Base-by-base conservation (phyloP, 1,284 basidiomycete genomes). In the Tylopilus sp. region DNA sequence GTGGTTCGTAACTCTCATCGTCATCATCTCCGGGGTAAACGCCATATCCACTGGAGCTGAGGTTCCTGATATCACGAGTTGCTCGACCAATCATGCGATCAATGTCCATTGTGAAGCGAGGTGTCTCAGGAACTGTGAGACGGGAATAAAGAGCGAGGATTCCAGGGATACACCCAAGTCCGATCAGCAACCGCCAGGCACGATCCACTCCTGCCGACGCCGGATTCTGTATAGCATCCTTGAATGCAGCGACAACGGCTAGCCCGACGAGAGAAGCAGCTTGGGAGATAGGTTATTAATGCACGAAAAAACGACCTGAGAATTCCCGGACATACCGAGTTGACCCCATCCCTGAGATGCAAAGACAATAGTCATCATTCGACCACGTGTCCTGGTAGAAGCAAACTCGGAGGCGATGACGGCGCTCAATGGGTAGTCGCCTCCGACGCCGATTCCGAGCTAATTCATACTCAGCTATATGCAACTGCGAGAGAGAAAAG, bases 51-150 rank as follows among this genome's bases (percentile, higher is more conserved):
- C 72, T 73, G 33, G 78, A 80, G 51, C 78, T 74, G 55, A 89
- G 76, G 24, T 81, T 83, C 55, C 79, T 73, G 58, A 86, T 86
- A 70, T 89, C 87, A 65, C 80, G 79, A 16, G 82, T 71, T 24
- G 87, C 88, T 70, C 86, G 84, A 68, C 83, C 79, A 66, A 90
- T 80, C 73, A 89, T 86, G 61, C 87, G 84, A 76, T 90, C 87
- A 63, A 91, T 80, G 73, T 91, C 90, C 84, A 91, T 87, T 52
- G 88, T 91, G 82, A 88, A 92, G 62, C 89, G 87, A 51, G 89
- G 80, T 0, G 86, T 84, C 70, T 88, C 87, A 29, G 85, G 84
- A 47, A 88, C 80, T 2, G 84, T 86, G 39, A 88, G 79, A 41
- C 86, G 84, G 74, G 84, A 85, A 69, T 86, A 87, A 26, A 88